These are phyloP conservation scores for Arthonia radiata DNA, from an alignment of 495 filamentous ascomycete species.

Conservation along the genomic window DNA sequence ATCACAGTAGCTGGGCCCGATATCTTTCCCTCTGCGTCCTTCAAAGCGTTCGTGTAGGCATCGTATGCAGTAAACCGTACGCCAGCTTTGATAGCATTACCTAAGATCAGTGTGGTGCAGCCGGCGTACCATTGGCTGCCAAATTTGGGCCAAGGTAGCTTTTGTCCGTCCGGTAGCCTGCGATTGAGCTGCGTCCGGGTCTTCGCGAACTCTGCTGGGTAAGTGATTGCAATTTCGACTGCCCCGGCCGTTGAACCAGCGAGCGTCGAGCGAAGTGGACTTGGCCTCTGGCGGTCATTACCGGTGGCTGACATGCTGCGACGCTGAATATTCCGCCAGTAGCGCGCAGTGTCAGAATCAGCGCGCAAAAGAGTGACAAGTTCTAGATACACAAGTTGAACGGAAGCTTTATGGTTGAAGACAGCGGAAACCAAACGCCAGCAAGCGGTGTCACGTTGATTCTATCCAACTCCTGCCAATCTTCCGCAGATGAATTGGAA, in stretches of 20 bases:
- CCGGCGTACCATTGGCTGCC: constrained; percentile 92
- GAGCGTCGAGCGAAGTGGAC: constrained; percentile 60
- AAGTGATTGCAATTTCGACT: constrained; percentile 92
- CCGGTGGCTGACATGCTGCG: too few species aligned
- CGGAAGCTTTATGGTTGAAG: too few species aligned
- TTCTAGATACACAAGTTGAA: too few species aligned
- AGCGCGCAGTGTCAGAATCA: too few species aligned
- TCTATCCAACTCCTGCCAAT: too few species aligned
- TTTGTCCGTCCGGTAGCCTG: constrained; percentile 50
- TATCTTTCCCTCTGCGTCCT: constrained; percentile 69
- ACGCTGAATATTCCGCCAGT: too few species aligned
- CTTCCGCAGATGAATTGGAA: too few species aligned
- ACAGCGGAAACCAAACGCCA: too few species aligned
- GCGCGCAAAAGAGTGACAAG: too few species aligned
- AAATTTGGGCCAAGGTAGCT: constrained; percentile 89
- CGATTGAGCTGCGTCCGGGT: constrained; percentile 86
- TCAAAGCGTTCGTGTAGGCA: constrained; percentile 58
- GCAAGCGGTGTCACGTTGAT: too few species aligned
- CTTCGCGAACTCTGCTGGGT: constrained; percentile 96
- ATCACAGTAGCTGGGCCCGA: constrained; percentile 77
- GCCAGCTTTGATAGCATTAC: constrained; percentile 87
- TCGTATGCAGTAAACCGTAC: constrained; percentile 98
- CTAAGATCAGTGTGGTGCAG: constrained; percentile 89
- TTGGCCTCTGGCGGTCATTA: too few species aligned
- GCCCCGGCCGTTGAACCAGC: constrained; percentile 80